These are phyloP conservation scores for Epichloe scottii DNA, from an alignment of 2,329 filamentous ascomycete species.

Conservation along the genomic window DNA sequence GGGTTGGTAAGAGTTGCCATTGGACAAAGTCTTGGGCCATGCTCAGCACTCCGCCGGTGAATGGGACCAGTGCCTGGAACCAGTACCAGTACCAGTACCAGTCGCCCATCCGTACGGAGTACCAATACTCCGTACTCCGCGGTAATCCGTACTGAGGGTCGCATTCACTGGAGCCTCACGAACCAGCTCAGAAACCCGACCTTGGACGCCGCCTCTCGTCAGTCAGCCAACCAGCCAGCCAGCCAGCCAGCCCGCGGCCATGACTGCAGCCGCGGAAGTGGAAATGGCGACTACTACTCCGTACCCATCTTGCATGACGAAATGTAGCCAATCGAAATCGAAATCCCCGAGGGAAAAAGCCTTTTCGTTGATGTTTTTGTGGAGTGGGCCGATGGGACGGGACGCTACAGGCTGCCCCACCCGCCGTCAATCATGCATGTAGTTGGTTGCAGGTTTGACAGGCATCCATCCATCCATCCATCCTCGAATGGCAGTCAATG, in stretches of 20 bases:
- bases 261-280: background rate
- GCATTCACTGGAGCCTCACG: too few relatives aligned
- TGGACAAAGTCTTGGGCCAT: background rate
- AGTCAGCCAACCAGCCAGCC: too few relatives aligned
- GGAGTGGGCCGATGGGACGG: conserved; percentile 1
- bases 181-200: too few relatives aligned
- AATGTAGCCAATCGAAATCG: background rate
- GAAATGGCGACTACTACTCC: background rate
- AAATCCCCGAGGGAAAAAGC: background rate
- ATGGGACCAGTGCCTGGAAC: too few relatives aligned
- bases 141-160: too few relatives aligned
- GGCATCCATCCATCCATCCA: too few relatives aligned
- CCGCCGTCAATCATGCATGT: background rate
- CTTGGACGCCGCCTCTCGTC: too few relatives aligned
- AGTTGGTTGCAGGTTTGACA: background rate
- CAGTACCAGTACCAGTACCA: background rate
- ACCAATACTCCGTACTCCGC: too few relatives aligned
- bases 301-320: conserved; percentile 1
- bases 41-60: background rate
- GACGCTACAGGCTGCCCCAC: background rate
- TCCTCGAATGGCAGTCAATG: too few relatives aligned
- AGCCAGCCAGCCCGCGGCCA: background rate
- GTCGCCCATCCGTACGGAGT: too few relatives aligned
- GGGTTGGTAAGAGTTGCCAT: conserved; percentile 5
- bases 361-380: too few relatives aligned